These are phyloP conservation scores for Scortechinia acanthostroma DNA, from an alignment of 2,329 filamentous ascomycete species.

Conservation along the genomic window DNA sequence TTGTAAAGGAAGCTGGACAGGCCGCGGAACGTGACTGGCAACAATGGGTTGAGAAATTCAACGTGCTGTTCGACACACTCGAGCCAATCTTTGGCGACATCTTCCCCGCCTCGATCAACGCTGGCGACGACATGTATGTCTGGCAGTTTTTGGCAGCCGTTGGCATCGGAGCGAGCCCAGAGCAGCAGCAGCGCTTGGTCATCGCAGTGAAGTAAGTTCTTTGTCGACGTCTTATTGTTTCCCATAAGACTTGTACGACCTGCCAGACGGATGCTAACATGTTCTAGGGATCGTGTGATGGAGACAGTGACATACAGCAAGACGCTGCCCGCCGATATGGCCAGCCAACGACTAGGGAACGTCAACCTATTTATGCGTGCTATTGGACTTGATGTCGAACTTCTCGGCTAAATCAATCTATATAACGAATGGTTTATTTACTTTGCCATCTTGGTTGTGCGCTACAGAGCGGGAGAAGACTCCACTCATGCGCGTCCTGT, in stretches of 20 bases:
- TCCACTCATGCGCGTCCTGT: no score
- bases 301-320: slow-evolving; percentile 86
- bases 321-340: slow-evolving; percentile 80
- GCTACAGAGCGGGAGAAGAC: no score
- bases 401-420: slow-evolving; percentile 33
- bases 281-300: slow-evolving; percentile 71
- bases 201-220: slow-evolving; percentile 70
- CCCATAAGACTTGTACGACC: no score
- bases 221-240: neutral
- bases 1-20: slow-evolving; percentile 75
- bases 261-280: neutral
- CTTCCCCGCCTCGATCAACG: slow-evolving; percentile 85
- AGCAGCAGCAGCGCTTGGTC: slow-evolving; percentile 90
- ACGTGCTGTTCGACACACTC: slow-evolving; percentile 76
- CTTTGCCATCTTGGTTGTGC: no score
- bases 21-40: slow-evolving; percentile 69
- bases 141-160: slow-evolving; percentile 97
- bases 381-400: slow-evolving; percentile 93
- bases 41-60: slow-evolving; percentile 79
- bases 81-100: slow-evolving; percentile 78
- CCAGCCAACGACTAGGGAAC: slow-evolving; percentile 74
- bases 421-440: no score
- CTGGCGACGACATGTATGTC: slow-evolving; percentile 88
- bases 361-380: slow-evolving; percentile 98
- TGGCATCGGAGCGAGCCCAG: slow-evolving; percentile 84